These are phyloP conservation scores for Dendrocalamus sinicus DNA, from an alignment of 176 grass and related monocot genomes.

Conservation along the genomic window DNA sequence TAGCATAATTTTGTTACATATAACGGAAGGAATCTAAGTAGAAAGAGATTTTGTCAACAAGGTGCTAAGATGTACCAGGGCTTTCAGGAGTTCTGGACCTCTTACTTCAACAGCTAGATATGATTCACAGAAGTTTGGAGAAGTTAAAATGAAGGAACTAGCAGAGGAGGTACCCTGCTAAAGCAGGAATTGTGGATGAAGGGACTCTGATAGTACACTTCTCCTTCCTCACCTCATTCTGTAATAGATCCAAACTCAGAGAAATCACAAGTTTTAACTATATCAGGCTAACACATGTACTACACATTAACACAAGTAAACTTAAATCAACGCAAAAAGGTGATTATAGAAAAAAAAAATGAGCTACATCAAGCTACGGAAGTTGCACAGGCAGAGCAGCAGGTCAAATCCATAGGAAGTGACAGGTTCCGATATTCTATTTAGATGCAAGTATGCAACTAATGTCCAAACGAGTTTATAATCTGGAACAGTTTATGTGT, in stretches of 20 bases:
- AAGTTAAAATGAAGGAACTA: slow-evolving; percentile 6
- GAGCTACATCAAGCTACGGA: neutral
- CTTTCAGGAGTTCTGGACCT: neutral
- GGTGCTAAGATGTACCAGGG: too few relatives aligned
- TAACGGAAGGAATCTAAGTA: neutral
- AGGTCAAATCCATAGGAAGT: too few relatives aligned
- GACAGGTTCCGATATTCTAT: neutral
- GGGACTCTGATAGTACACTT: neutral
- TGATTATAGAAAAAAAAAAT: neutral
- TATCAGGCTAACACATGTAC: neutral
- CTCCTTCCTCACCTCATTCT: neutral
- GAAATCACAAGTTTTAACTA: neutral
- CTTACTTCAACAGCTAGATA: neutral
- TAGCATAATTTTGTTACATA: neutral
- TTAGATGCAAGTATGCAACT: neutral
- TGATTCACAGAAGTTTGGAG: neutral
- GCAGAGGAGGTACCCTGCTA: neutral
- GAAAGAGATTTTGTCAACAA: too few relatives aligned
- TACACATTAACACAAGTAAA: neutral
- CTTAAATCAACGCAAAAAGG: neutral
- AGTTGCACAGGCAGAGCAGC: neutral
- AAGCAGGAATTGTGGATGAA: neutral
- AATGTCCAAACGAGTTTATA: neutral
- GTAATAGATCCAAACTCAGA: neutral
- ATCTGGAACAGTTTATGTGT: neutral